Conservation (phyloP, 2,329 filamentous ascomycete species). For the Tolypocladium nubicola region DNA sequence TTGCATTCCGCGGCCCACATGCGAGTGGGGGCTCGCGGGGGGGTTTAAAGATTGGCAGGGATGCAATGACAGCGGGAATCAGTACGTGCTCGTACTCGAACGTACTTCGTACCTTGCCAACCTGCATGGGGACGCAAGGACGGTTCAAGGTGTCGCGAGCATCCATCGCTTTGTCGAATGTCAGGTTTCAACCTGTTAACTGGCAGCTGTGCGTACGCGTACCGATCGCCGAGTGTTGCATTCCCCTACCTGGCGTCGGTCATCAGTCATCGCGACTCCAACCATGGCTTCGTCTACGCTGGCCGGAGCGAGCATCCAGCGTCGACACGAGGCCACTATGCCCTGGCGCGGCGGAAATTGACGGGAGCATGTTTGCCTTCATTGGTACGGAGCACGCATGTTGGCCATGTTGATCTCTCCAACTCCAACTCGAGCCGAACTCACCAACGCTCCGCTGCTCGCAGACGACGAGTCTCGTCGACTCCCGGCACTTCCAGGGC, state of each 20-base stretch:
- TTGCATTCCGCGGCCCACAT: slow-evolving; percentile 3
- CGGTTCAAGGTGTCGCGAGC: not conserved
- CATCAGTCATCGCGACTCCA: not conserved
- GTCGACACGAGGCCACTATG: not conserved
- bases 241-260: not conserved
- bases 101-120: not conserved
- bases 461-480: not conserved
- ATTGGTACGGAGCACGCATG: not conserved
- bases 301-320: not conserved
- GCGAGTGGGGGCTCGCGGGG: not conserved
- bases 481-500: not conserved
- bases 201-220: too few species aligned
- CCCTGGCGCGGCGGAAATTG: not conserved
- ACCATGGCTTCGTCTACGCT: not conserved
- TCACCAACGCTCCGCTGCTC: not conserved
- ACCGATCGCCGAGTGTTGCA: too few species aligned
- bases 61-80: not conserved
- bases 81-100: not conserved
- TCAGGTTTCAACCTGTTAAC: too few species aligned
- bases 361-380: not conserved
- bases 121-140: not conserved
- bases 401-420: not conserved
- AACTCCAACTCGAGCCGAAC: not conserved
- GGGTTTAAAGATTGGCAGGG: not conserved
- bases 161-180: not conserved